A percentile compares a stretch with the other conserved stretches of the same genome.
Evolutionary conservation across 495 filamentous ascomycete species (phyloP).

Genomic region (Xeromyces bisporus): DNA sequence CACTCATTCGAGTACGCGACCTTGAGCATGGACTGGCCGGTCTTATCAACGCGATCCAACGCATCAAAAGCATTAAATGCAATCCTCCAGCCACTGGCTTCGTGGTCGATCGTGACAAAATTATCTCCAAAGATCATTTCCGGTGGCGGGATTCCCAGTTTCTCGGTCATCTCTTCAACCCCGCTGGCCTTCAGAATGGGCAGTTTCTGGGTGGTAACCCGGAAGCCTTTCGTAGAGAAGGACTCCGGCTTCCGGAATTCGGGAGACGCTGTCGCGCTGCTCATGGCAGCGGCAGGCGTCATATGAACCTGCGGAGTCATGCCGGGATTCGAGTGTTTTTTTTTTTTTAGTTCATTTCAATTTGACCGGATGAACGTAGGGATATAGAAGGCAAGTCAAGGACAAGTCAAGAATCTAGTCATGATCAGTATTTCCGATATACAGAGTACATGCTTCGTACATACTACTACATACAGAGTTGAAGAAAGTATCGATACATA

Average conservation of each 20-base stretch:
- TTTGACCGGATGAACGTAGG: no score
- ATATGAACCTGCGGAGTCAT: constrained; percentile 6
- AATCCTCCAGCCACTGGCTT: constrained; percentile 51
- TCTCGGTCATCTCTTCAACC: constrained; percentile 68
- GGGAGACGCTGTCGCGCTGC: constrained; percentile 11
- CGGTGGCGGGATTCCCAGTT: constrained; percentile 69
- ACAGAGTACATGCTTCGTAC: no score
- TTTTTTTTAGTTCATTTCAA: no score
- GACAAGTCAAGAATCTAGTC: no score
- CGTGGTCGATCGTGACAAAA: constrained; percentile 53
- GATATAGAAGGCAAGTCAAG: no score
- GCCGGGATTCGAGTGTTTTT: background rate
- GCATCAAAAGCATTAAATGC: constrained; percentile 74
- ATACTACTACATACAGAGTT: no score
- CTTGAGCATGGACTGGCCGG: constrained; percentile 70
- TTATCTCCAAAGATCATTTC: constrained; percentile 99
- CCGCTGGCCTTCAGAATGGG: constrained; percentile 83
- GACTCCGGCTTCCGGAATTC: constrained; percentile 16
- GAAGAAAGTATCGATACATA: background rate
- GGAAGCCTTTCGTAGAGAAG: constrained; percentile 42
- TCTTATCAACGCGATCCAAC: constrained; percentile 83
- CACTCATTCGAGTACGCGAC: constrained; percentile 86
- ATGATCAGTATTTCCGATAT: no score
- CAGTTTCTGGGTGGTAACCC: constrained; percentile 61
- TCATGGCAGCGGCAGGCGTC: constrained; percentile 1